phyloP scores from a whole-genome alignment of 805 yeast species.

The Ogataea henricii region DNA sequence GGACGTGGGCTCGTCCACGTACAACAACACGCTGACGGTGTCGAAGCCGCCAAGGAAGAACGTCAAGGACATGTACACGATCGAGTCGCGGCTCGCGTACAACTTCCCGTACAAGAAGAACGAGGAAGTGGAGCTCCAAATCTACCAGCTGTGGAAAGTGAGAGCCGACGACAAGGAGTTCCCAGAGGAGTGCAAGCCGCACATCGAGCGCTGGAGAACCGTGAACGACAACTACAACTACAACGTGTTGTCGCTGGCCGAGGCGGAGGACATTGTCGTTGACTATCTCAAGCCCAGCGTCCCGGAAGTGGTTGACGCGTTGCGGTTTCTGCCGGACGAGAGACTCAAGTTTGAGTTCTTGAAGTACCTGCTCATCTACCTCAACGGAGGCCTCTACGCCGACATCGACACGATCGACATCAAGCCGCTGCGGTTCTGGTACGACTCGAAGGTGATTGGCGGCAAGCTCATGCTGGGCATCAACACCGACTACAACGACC shows the following conservation, averaged over 20 bases:
- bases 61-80: constrained; percentile 31
- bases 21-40: constrained; percentile 15
- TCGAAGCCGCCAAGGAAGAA: constrained; percentile 29
- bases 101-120: constrained; percentile 32
- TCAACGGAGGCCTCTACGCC: constrained; percentile 56
- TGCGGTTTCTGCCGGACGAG: constrained; percentile 50
- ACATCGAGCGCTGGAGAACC: constrained; percentile 37
- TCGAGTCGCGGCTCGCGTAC: constrained; percentile 31
- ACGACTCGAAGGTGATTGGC: constrained; percentile 25
- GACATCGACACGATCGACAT: constrained; percentile 56
- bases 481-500: constrained; percentile 33
- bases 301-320: constrained; percentile 56
- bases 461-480: constrained; percentile 33
- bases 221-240: constrained; percentile 34
- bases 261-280: constrained; percentile 31
- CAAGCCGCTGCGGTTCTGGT: constrained; percentile 40
- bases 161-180: constrained; percentile 32
- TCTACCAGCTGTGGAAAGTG: constrained; percentile 35
- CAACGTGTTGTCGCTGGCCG: constrained; percentile 32
- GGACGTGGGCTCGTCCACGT: constrained; percentile 18
- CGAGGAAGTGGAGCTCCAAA: constrained; percentile 32
- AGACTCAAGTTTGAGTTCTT: constrained; percentile 53
- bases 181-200: constrained; percentile 33
- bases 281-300: constrained; percentile 34
- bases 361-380: constrained; percentile 49